Evolutionary conservation across 345 rosid genomes (phyloP).

Genomic region (Salix suchowensis): DNA sequence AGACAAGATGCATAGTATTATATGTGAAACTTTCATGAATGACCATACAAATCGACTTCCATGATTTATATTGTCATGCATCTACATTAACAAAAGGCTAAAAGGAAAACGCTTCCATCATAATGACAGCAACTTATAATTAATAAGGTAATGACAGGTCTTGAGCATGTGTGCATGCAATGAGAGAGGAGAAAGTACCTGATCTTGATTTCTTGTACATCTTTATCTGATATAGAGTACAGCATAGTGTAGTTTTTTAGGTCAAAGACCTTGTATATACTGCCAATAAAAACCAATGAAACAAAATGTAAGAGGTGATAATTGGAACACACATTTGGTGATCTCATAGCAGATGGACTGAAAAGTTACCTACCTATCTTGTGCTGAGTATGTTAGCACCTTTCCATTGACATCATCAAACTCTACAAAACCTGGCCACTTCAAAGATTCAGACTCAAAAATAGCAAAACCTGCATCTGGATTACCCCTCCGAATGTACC

Average conservation of each 20-base stretch:
- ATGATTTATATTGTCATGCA: background rate
- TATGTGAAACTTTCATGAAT: background rate
- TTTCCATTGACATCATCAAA: constrained; percentile 99
- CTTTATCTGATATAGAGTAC: constrained; percentile 80
- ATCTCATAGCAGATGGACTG: constrained; percentile 5
- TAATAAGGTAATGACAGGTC: background rate
- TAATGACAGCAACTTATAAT: background rate
- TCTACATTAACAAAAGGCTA: background rate
- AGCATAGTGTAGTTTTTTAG: constrained; percentile 86
- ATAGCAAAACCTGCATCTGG: constrained; percentile 95
- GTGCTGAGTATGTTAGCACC: constrained; percentile 92
- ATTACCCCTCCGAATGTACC: constrained; percentile 85
- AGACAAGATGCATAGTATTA: background rate
- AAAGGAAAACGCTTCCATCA: background rate
- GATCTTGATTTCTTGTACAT: constrained; percentile 94
- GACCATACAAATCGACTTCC: background rate
- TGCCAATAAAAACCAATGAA: constrained; percentile 28
- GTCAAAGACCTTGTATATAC: constrained; percentile 96
- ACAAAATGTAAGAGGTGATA: constrained; percentile 1
- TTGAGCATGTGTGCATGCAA: background rate
- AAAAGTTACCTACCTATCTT: constrained; percentile 68
- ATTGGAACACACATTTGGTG: constrained; percentile 11
- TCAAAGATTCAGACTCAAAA: constrained; percentile 90
- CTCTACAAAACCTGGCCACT: constrained; percentile 99
- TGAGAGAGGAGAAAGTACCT: constrained; percentile 45